Percentiles rank a stretch among this genome's conserved stretches.
phyloP scores from a whole-genome alignment of 2,329 filamentous ascomycete genomes.

The Colletotrichum somersetense region DNA sequence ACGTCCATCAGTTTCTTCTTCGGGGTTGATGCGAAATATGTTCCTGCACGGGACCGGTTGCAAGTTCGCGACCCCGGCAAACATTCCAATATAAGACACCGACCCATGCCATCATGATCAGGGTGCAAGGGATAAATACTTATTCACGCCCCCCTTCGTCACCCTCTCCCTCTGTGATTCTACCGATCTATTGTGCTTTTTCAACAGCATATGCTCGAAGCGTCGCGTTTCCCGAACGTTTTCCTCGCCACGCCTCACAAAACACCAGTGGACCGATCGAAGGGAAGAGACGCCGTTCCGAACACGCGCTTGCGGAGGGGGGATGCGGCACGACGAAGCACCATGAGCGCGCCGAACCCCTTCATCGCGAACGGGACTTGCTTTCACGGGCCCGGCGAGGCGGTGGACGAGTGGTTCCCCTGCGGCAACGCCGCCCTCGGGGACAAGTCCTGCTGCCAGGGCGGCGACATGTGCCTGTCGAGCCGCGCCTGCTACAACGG shows the following conservation, averaged over 20 bases:
- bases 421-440: constrained; percentile 52
- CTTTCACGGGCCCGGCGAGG: constrained; percentile 43
- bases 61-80: background rate
- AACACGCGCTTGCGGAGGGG: background rate
- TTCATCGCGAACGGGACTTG: constrained; percentile 53
- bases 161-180: background rate
- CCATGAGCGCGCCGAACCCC: constrained; percentile 42
- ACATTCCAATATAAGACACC: constrained; percentile 17
- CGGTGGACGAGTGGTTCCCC: constrained; percentile 46
- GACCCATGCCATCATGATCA: constrained; percentile 7
- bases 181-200: constrained; percentile 8
- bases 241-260: background rate
- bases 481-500: constrained; percentile 46
- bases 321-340: background rate
- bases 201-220: background rate
- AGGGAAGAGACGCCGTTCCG: background rate
- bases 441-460: constrained; percentile 49
- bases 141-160: background rate
- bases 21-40: background rate
- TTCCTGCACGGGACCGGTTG: background rate
- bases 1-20: constrained; percentile 20
- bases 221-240: background rate
- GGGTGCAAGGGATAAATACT: constrained; percentile 5
- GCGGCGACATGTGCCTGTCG: constrained; percentile 50
- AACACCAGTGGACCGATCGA: background rate